Base-by-base conservation (phyloP, 108 stramenopile genomes). In the Pseudonitzschia multiseries region DNA sequence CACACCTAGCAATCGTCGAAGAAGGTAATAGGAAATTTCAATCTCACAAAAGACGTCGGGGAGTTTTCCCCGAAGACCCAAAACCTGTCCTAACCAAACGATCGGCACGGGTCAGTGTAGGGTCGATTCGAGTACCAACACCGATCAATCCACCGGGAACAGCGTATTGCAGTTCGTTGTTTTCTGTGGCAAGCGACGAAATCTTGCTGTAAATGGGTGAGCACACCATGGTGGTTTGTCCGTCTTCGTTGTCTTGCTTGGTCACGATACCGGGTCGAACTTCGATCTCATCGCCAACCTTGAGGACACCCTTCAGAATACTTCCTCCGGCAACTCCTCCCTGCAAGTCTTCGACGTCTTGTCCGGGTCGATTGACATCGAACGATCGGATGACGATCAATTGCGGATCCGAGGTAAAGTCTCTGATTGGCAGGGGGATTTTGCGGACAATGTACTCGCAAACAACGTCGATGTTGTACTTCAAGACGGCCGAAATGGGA, bases 291-390 rank as follows among this genome's bases (percentile, higher is more conserved):
- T 99, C 99, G n/a, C 96, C 97, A 28, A 99, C 86, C 36, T 87
- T 66, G 9, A 99, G 81, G 42, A 99, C 95, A 51, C 99, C 99
- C 84, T 98, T 95, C 50, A 99, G 78, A 68, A 99, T 99, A 65
- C 86, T 89, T 68, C 99, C 99, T 52, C 99, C 99, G 17, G 99
- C 99, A 64, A 99, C 99, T 29, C 99, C 99, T 13, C 99, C 99
- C 72, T 95, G 91, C 64, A 99, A 76, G 66, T 93, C 78, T 54
- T 84, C 86, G 17, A 98, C 98, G 74, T 98, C 97, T 81, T 99
- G 96, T 53, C 99, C 99, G 31, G 99, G 99, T 79, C 98, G 98
- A 83, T 99, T 99, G 74, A 99, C 98, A 76, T 99, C 99, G 78
- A 99, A 99, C 28, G 94, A 96, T 57, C 99, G 96, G 79, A 99